Conservation (phyloP, 441 rosid species). For the Corymbia calophylla region DNA sequence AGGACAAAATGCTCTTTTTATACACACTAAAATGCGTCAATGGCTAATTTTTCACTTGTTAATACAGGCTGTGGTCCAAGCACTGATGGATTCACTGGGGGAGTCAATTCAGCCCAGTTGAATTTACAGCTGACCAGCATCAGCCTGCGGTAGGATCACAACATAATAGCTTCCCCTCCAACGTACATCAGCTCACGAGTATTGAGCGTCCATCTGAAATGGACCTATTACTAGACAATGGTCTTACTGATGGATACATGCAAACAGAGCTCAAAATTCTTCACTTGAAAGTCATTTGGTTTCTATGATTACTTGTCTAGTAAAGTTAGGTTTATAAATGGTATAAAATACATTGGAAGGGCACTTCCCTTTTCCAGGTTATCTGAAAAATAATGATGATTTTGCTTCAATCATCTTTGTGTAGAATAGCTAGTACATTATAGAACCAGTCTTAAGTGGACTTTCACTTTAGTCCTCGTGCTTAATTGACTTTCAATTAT, state of each 20-base stretch:
- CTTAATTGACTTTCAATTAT: neutral
- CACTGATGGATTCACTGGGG: too few species aligned
- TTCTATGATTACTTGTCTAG: neutral
- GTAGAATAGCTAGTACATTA: neutral
- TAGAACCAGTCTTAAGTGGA: neutral
- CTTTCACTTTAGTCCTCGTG: neutral
- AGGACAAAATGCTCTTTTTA: neutral
- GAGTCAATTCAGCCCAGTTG: neutral
- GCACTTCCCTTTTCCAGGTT: neutral
- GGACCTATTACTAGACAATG: neutral
- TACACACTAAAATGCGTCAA: neutral
- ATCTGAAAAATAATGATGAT: neutral
- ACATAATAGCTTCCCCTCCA: neutral
- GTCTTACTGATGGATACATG: neutral
- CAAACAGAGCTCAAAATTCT: neutral
- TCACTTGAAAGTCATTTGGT: neutral
- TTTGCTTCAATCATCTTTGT: neutral
- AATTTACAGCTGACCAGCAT: neutral
- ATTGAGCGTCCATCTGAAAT: neutral
- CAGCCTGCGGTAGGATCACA: neutral
- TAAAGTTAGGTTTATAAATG: neutral
- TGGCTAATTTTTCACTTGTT: neutral
- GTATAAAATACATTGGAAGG: neutral
- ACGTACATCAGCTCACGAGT: neutral
- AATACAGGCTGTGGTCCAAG: too few species aligned